Evolutionary conservation across 441 rosid species (phyloP), one percentile per base, ranked within the genome.

Genomic region (Adansonia rubrostipa): DNA sequence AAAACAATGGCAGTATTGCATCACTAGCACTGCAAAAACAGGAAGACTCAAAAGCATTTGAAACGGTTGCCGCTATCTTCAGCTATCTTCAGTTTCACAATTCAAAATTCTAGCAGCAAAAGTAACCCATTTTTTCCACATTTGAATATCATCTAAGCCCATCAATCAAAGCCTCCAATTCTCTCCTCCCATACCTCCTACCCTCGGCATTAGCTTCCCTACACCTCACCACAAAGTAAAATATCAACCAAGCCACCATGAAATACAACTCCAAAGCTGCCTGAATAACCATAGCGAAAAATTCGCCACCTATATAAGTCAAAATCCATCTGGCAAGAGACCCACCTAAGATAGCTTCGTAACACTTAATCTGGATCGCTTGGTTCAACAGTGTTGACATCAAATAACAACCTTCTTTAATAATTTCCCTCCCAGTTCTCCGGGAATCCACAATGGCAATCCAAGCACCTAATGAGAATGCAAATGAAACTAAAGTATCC

Each of bases 201-300:
- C 93, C 94, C 60, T 85, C 87, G 13, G 83, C 58, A 64, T 81
- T 82, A 28, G 95, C 97, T 72, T 93, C 97, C 86, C 84, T 88
- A 84, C 88, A 89, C 82, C 94, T 89, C 51, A 88, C 91, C n/a
- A 90, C 90, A 58, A 95, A 86, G 88, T 92, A 93, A 77, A 89
- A 93, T 79, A 90, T 84, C 84, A 93, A 85, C 99, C 99, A 95
- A 51, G 89, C 97, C 67, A 91, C 87, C 95, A 88, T 93, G 84
- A 95, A 93, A 75, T 88, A 95, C 77, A 95, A 95, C 85, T 95
- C 99, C 83, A 90, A 63, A 36, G 82, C 81, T 28, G 98, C 91
- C 79, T 95, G 99, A 36, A 92, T 50, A 75, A 88, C 53, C 0
- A 87, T 78, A 54, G 96, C 96, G 73, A 87, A 82, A 74, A 83